Conservation (phyloP, 1,284 basidiomycete genomes). For the Sutorius eximius region DNA sequence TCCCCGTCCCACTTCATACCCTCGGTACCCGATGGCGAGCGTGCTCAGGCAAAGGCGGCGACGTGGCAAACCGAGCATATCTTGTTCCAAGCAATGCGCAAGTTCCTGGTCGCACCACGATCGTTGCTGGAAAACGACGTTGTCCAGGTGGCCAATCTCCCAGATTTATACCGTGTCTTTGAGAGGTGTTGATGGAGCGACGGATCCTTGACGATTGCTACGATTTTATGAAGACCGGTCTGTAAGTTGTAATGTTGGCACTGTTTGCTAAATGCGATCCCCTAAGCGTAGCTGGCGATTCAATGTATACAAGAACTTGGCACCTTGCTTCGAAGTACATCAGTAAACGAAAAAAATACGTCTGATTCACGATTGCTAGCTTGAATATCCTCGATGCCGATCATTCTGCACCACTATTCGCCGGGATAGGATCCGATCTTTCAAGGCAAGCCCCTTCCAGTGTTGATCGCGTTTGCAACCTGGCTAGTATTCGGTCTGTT, state of each 20-base stretch:
- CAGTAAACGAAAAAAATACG: background rate
- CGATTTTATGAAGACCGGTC: background rate
- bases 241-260: background rate
- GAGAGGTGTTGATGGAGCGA: slow-evolving; percentile 68
- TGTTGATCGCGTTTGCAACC: slow-evolving; percentile 70
- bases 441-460: slow-evolving; percentile 58
- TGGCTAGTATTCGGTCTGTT: slow-evolving; percentile 73
- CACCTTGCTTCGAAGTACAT: background rate
- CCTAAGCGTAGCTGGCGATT: too few species aligned
- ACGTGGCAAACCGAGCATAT: slow-evolving; percentile 87
- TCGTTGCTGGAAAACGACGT: slow-evolving; percentile 73
- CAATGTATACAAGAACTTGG: background rate
- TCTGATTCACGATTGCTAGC: background rate
- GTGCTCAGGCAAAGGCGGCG: slow-evolving; percentile 53
- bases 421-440: slow-evolving; percentile 15
- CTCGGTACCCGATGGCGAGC: slow-evolving; percentile 31
- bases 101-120: slow-evolving; percentile 71
- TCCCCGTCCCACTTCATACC: slow-evolving; percentile 23
- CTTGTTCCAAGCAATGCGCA: slow-evolving; percentile 79
- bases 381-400: background rate
- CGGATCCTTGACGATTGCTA: background rate
- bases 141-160: slow-evolving; percentile 82
- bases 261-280: background rate
- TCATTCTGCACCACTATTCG: background rate
- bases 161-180: slow-evolving; percentile 88